Evolutionary conservation across 2,329 filamentous ascomycete species (phyloP).

Genomic region (Nigrograna mackinnonii): DNA sequence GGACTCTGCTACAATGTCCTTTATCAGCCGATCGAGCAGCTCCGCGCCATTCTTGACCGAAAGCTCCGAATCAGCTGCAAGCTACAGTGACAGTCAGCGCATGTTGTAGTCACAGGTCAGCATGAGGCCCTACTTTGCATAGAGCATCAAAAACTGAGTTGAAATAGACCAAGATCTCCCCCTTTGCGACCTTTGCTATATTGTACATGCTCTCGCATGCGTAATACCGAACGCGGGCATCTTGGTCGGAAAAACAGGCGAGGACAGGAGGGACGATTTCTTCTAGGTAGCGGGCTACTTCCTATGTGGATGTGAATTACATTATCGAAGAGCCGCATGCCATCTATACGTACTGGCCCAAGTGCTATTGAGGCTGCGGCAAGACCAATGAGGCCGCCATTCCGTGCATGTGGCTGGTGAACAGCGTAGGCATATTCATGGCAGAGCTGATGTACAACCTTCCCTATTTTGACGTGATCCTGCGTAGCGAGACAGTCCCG

Average conservation of each 20-base stretch:
- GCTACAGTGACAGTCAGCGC: too few relatives aligned
- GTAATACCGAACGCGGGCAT: slow-evolving; percentile 96
- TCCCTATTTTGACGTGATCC: slow-evolving; percentile 79
- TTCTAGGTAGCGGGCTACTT: slow-evolving; percentile 87
- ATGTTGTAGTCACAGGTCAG: too few relatives aligned
- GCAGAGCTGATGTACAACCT: slow-evolving; percentile 93
- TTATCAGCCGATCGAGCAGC: slow-evolving; percentile 88
- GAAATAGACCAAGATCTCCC: slow-evolving; percentile 95
- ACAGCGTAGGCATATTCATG: slow-evolving; percentile 98
- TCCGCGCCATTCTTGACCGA: slow-evolving; percentile 99
- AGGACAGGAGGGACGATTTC: slow-evolving; percentile 95
- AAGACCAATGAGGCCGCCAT: slow-evolving; percentile 93
- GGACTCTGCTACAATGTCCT: slow-evolving; percentile 94
- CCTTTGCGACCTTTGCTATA: slow-evolving; percentile 98
- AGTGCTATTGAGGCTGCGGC: slow-evolving; percentile 95
- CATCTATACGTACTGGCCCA: slow-evolving; percentile 74
- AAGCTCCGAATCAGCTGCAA: slow-evolving; percentile 92
- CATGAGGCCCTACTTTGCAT: slow-evolving; percentile 76
- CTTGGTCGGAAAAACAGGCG: slow-evolving; percentile 96
- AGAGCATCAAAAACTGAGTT: slow-evolving; percentile 98
- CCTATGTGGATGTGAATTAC: slow-evolving; percentile 60
- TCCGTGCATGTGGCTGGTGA: slow-evolving; percentile 93
- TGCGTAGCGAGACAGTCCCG: slow-evolving; percentile 77
- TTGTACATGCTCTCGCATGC: slow-evolving; percentile 99
- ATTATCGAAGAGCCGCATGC: too few relatives aligned